Conservation (phyloP, 2,329 filamentous ascomycete species). For the Colletotrichum sp. region DNA sequence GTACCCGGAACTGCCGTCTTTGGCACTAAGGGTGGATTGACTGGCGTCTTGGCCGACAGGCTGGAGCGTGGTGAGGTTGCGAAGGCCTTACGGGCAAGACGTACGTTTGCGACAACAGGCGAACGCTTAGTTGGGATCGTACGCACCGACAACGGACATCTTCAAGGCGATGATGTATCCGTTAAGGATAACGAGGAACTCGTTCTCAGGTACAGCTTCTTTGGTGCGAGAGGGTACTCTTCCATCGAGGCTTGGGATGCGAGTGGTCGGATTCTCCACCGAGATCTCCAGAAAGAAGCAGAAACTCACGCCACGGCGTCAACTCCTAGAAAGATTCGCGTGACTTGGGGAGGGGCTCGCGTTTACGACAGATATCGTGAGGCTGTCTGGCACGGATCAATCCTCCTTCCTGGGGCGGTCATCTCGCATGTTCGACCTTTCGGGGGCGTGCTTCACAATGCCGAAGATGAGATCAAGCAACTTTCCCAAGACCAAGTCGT, state of each 20-base stretch:
- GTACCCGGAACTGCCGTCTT: conserved; percentile 39
- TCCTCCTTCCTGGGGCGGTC: conserved; percentile 23
- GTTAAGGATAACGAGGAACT: background rate
- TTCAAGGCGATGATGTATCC: conserved; percentile 31
- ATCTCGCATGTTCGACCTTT: conserved; percentile 27
- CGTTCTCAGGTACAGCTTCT: conserved; percentile 28
- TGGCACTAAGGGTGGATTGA: conserved; percentile 32
- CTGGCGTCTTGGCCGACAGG: conserved; percentile 27
- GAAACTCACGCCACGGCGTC: background rate
- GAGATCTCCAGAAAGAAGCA: conserved; percentile 28
- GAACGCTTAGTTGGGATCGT: conserved; percentile 32
- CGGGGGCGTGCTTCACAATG: conserved; percentile 28
- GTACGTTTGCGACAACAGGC: conserved; percentile 36
- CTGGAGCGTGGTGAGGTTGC: conserved; percentile 19
- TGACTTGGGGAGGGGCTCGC: conserved; percentile 36
- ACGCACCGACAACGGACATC: conserved; percentile 10
- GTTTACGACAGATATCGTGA: conserved; percentile 37
- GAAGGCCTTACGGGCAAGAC: conserved; percentile 27
- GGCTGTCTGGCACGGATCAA: conserved; percentile 34
- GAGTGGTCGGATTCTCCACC: conserved; percentile 27
- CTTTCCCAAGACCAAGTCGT: conserved; percentile 20
- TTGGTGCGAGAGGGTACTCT: conserved; percentile 28
- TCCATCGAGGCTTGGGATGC: conserved; percentile 34
- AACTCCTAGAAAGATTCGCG: conserved; percentile 21
- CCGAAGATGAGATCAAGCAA: conserved; percentile 23